Base-by-base conservation (phyloP, 805 yeast genomes). In the Vanderwaltozyma tropicalis region DNA sequence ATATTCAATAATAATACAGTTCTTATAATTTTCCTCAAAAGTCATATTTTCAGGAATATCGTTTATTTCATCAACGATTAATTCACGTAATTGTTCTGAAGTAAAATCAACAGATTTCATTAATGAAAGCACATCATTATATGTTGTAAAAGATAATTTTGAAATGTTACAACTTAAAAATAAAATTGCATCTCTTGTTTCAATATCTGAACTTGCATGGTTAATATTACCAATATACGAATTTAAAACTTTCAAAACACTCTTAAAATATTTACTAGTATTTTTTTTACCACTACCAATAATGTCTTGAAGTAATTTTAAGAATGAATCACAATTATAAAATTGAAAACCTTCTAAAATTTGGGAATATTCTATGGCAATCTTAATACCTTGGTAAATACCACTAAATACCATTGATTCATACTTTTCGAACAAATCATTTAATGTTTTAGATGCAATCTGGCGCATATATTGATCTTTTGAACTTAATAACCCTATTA, bases 391-490 rank as follows among this genome's bases (percentile, higher is more conserved):
- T 40, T 77, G 82, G 2, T 67, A 55, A 45, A 83, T 76, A 36
- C 76, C 68, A 6, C 77, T 59, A 34, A 80, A 88, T 17, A 83
- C 71, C 50, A 86, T 65, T 2, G 85, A 72, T 52, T 82, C 89
- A 50, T 82, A 76, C 42, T 77, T 80, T 16, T 72, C 78, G 46
- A 71, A 74, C 3, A 85, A 48, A 8, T 68, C 73, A 16, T 53
- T 51, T 46, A 81, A 82, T 39, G 82, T 59, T 1, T 64, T 67
- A 1, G 63, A 40, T 0, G 87, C 85, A 10, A 69, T 57, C 3
- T 53, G 53, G 24, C 69, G 63, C 14, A 81, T 65, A 10, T 57
- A 51, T 3, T 51, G 53, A 14, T 63, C 57, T 1, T 63, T 57
- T 0, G 85, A 74, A 0, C 82, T 66, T 40, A 78, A 77, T 26